Percentiles rank a stretch among this genome's conserved stretches.
Conservation (phyloP, 2,329 filamentous ascomycete genomes). For the Pestalotiopsis sp. region DNA sequence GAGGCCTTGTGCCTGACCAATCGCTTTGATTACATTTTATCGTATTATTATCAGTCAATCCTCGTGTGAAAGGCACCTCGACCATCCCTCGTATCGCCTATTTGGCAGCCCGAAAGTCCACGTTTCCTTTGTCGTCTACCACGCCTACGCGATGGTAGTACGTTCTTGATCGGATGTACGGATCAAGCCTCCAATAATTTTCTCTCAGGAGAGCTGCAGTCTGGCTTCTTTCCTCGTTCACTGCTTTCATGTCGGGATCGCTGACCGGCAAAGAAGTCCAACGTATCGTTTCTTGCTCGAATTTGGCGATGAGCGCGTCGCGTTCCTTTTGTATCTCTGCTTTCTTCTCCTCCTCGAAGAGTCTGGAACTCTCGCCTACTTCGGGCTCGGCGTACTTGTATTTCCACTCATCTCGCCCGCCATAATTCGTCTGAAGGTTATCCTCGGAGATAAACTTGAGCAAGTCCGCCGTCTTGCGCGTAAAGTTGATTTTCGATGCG, state of each 20-base stretch:
- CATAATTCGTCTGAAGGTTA: conserved; percentile 66
- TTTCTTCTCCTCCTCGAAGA: conserved; percentile 46
- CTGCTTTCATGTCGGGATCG: background rate
- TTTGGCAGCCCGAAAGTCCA: conserved; percentile 9
- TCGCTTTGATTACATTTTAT: background rate
- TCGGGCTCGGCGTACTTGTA: conserved; percentile 67
- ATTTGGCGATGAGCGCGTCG: conserved; percentile 53
- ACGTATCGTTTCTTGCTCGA: conserved; percentile 59
- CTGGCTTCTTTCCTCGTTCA: background rate
- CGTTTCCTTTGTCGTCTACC: conserved; percentile 31
- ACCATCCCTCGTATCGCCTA: background rate
- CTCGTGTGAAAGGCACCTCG: background rate
- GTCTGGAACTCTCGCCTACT: conserved; percentile 59
- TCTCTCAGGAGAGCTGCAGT: background rate
- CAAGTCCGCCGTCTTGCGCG: conserved; percentile 63
- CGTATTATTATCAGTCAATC: background rate
- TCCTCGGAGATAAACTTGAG: conserved; percentile 59
- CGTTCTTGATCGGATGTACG: conserved; percentile 63
- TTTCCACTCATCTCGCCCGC: conserved; percentile 66
- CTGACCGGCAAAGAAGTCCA: conserved; percentile 52
- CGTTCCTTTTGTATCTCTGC: conserved; percentile 55
- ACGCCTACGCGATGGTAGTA: conserved; percentile 66
- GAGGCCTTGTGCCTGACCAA: too few species aligned
- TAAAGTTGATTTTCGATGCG: conserved; percentile 73
- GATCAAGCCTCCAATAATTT: conserved; percentile 74